Conservation (phyloP, 2,329 filamentous ascomycete species). For the Ascochyta clinopodiicola region DNA sequence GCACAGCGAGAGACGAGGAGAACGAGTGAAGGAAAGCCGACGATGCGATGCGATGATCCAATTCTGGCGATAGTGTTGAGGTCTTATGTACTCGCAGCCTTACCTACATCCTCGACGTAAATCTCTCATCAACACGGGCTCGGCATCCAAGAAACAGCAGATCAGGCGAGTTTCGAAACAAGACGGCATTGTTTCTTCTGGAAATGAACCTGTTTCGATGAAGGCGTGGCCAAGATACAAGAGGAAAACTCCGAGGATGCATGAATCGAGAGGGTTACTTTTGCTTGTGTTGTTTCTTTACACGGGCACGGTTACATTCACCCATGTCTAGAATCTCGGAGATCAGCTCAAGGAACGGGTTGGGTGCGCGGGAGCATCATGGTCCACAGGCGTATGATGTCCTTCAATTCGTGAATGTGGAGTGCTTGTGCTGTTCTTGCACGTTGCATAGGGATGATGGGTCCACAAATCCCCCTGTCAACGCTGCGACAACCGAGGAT, state of each 20-base stretch:
- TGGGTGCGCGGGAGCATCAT: neutral
- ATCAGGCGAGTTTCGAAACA: slow-evolving; percentile 20
- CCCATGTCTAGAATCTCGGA: slow-evolving; percentile 2
- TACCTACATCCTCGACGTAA: neutral
- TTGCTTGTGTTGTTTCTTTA: neutral
- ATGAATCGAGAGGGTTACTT: neutral
- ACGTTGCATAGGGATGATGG: slow-evolving; percentile 1
- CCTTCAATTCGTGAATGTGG: slow-evolving; percentile 11
- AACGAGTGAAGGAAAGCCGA: slow-evolving; percentile 14
- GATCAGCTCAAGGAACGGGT: slow-evolving; percentile 5
- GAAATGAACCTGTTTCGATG: slow-evolving; percentile 10
- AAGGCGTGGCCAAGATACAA: neutral
- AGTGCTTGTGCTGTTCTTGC: slow-evolving; percentile 1
- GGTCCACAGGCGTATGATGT: neutral
- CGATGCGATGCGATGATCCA: slow-evolving; percentile 10
- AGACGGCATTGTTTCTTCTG: slow-evolving; percentile 13
- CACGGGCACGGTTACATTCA: neutral
- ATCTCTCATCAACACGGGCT: neutral
- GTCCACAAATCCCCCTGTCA: slow-evolving; percentile 2
- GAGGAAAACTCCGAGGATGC: neutral
- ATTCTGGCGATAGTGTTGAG: neutral
- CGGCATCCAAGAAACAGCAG: neutral
- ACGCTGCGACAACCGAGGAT: slow-evolving; percentile 13
- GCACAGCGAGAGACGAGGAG: slow-evolving; percentile 24
- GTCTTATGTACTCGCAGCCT: slow-evolving; percentile 2